Evolutionary conservation across 306 rosid species (phyloP), one percentile per base, ranked within the genome.

Genomic region (Inga oerstediana): DNA sequence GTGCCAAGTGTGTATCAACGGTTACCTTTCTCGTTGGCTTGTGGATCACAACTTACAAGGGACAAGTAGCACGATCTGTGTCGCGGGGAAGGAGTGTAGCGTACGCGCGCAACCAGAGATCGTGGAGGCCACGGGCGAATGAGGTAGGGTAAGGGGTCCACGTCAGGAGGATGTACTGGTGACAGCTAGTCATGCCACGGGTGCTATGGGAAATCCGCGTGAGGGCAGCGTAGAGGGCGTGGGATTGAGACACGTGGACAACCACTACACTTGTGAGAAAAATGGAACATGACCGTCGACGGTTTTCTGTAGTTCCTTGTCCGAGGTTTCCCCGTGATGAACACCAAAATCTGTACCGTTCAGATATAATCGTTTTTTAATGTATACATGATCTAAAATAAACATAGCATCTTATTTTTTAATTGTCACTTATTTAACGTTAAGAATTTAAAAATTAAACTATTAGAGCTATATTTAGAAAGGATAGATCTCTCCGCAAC

Each of bases 221-320:
- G 86, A 77, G 81, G 13, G 15, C 10, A 76, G 92, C 72, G 97
- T 89, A 70, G 81, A 75, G 7, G 27, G 20, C 85, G 87, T 44
- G 58, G 56, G 75, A 11, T 8, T 44, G n/a, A 5, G 76, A 72
- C 76, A 72, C 58, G 58, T 72, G 76, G 56, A 72, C 37, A 71
- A 17, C 8, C 3, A 3, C 30, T 4, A 1, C 2, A 54, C 27
- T 37, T 22, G 15, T 3, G 49, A 44, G 22, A 5, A 5, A 2
- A 43, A 45, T 2, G 10, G n/a, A 72, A 12, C 2, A n/a, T n/a
- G 41, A 19, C 24, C 0, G n/a, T 46, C 14, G 8, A 17, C 0
- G 48, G 14, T 12, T 19, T 19, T 35, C 37, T 15, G 14, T 0
- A 4, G 4, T 5, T 37, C 7, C 41, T 37, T 37, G 41, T 4